phyloP scores from a whole-genome alignment of 2,329 filamentous ascomycete genomes.

The Epichloe sylvatica region DNA sequence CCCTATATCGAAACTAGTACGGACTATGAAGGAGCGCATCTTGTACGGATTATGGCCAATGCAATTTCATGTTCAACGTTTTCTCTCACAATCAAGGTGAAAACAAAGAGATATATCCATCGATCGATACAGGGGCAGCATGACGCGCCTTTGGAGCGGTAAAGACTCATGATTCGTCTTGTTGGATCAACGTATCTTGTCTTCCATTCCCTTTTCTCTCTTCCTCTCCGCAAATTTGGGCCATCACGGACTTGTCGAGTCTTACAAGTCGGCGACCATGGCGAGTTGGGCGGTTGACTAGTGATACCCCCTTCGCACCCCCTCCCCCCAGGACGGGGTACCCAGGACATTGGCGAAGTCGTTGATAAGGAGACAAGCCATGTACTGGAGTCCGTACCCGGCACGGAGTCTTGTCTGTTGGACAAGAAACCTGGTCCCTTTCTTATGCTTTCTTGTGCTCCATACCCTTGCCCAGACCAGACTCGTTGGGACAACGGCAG shows the following conservation, averaged over 20 bases:
- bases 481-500: conserved; percentile 3
- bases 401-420: conserved; percentile 1
- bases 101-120: too few relatives aligned
- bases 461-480: conserved; percentile 3
- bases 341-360: conserved; percentile 4
- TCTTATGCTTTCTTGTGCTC: conserved; percentile 5
- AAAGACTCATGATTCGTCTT: too few relatives aligned
- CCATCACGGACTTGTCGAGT: background rate
- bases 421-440: conserved; percentile 3
- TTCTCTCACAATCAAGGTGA: too few relatives aligned
- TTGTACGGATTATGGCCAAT: too few relatives aligned
- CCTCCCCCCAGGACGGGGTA: background rate
- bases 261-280: conserved; percentile 3
- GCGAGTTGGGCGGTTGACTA: background rate
- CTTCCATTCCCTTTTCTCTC: background rate
- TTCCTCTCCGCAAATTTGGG: background rate
- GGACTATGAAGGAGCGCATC: too few relatives aligned
- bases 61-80: too few relatives aligned
- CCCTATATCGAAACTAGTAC: too few relatives aligned
- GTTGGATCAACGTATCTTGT: too few relatives aligned
- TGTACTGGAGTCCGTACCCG: background rate
- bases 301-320: background rate
- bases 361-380: conserved; percentile 2
- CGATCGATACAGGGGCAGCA: too few relatives aligned
- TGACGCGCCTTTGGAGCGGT: too few relatives aligned